Evolutionary conservation across 306 rosid species (phyloP), one percentile per base, ranked within the genome.

Genomic region (Cucumis cinereus): DNA sequence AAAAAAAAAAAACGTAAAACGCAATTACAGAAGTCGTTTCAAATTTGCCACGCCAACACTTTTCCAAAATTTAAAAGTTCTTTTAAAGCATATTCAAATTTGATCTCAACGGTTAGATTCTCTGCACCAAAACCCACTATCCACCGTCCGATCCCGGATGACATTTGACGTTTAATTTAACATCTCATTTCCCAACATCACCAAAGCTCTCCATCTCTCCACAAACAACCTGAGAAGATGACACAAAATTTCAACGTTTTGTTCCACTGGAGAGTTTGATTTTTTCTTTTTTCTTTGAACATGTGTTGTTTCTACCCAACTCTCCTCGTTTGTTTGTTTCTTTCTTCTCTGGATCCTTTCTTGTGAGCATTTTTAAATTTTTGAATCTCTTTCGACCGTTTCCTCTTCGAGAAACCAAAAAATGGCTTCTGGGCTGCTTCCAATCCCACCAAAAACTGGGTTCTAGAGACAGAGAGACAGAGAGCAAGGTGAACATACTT

Each of bases 211-310:
- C 62, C 15, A 15, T 7, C 38, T 73, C 40, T 50, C 41, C 23
- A 0, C 40, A 30, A 72, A 49, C 1, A 26, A 17, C 76, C 76
- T 72, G 76, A 49, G 76, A 72, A 11, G 36, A 68, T 12, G 55
- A 67, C 74, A 22, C 24, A 19, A 26, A 70, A 30, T 19, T 54
- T 50, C 35, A 10, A 66, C 73, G 13, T 66, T 35, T 63, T 63
- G 24, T 35, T 33, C 41, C 30, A 30, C 23, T 5, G 12, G n/a
- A 38, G 3, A 38, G 77, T 89, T 89, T 86, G 85, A 89, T 83
- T 84, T 83, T 84, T 50, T 30, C 35, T 30, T 30, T 30, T n/a
- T n/a, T n/a, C n/a, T n/a, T 84, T 86, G 88, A 85, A 88, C 73
- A 12, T 20, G 20, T 67, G 73, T 20, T 41, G 73, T 64, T 64